Evolutionary conservation across 179 eudicot species (phyloP), one percentile per base, ranked within the genome.

Genomic region (Dionaea muscipula): DNA sequence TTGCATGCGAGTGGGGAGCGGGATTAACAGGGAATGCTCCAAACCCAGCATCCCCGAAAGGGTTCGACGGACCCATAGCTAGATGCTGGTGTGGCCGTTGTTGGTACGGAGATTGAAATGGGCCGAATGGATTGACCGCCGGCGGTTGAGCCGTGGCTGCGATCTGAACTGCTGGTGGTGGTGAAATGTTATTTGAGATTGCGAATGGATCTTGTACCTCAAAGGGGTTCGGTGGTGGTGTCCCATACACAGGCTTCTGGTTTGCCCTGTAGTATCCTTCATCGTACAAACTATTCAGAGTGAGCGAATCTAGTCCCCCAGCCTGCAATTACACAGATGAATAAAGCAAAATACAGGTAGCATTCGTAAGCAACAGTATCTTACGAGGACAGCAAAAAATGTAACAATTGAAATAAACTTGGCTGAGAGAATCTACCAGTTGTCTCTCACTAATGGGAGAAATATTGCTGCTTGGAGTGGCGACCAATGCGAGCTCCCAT

Each of bases 241-340:
- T 53, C 59, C 93, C 96, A 64, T 88, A 93, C 11, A 63, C 65
- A 4, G 96, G 80, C 59, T 80, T 94, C 78, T 75, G 94, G 68
- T 79, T 78, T 21, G 86, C 86, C 73, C 99, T 75, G 59, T 84
- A 87, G 19, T 81, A 86, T 13, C 67, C 94, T 40, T 84, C 94
- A 15, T 91, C 96, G 4, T 91, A 91, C 65, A 91, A 73, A 55
- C 98, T 91, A 61, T 82, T 71, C 33, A 91, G 66, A 19, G 82
- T 88, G 47, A 91, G 91, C 0, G 94, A 78, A 60, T 91, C 98
- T 77, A 91, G 66, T 71, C 98, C 98, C 26, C 98, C 98, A 50
- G 82, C 98, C 98, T 87, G 79, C 55, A 60, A 26, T 23, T 25
- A n/a, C 19, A 44, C 20, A 16, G 55, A 13, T 22, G 2, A 21